Conservation (phyloP, 352 stramenopile genomes). For the Phytopythium litorale region DNA sequence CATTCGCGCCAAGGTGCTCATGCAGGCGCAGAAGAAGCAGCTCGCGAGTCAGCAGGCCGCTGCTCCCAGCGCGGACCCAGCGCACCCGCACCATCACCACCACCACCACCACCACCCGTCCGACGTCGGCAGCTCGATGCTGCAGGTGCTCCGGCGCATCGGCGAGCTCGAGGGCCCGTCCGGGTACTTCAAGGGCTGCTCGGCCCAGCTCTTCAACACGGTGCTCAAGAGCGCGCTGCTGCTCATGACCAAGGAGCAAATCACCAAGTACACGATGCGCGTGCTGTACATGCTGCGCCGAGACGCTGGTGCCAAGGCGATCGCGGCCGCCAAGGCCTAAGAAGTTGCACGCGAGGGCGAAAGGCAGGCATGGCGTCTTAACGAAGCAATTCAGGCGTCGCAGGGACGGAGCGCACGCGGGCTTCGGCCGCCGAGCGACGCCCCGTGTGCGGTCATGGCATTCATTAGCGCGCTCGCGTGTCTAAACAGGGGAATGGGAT, state of each 20-base stretch:
- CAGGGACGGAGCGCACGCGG: neutral
- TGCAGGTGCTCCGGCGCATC: slow-evolving; percentile 64
- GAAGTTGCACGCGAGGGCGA: neutral
- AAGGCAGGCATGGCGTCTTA: neutral
- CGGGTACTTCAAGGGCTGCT: slow-evolving; percentile 77
- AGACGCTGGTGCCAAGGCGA: slow-evolving; percentile 19
- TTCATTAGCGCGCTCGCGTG: neutral
- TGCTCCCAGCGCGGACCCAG: neutral
- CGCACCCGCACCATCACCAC: slow-evolving; percentile 6
- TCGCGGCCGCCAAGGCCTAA: slow-evolving; percentile 25
- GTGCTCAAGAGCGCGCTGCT: slow-evolving; percentile 80
- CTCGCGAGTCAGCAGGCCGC: slow-evolving; percentile 15
- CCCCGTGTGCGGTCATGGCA: neutral
- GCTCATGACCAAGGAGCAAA: slow-evolving; percentile 85
- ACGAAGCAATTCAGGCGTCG: neutral
- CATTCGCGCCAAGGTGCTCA: slow-evolving; percentile 88
- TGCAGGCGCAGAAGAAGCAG: slow-evolving; percentile 76
- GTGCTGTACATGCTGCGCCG: slow-evolving; percentile 62
- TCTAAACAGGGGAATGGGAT: neutral
- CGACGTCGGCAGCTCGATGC: slow-evolving; percentile 55
- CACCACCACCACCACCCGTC: slow-evolving; percentile 33
- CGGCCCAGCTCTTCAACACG: slow-evolving; percentile 77
- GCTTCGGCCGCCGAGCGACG: neutral
- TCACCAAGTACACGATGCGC: slow-evolving; percentile 71
- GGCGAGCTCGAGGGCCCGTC: slow-evolving; percentile 48